Percentiles rank a stretch among this genome's conserved stretches.
Conservation (phyloP, 495 filamentous ascomycete genomes). For the Penicillium antarcticum region DNA sequence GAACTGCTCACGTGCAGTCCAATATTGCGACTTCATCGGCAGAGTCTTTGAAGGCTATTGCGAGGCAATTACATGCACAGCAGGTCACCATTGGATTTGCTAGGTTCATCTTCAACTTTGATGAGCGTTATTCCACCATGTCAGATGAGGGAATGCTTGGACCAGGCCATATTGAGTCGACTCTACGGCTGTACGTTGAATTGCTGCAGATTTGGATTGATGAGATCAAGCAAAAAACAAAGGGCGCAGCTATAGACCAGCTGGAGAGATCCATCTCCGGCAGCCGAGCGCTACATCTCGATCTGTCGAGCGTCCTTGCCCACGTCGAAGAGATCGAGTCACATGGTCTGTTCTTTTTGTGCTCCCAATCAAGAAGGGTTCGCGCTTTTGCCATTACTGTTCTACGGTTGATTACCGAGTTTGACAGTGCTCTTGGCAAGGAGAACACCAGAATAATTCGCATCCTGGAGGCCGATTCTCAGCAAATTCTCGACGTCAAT, state of each 20-base stretch:
- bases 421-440: constrained; percentile 84
- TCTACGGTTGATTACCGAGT: constrained; percentile 86
- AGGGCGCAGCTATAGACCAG: constrained; percentile 62
- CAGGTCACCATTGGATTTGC: constrained; percentile 96
- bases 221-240: constrained; percentile 84
- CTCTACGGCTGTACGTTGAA: constrained; percentile 88
- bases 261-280: constrained; percentile 53
- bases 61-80: constrained; percentile 87
- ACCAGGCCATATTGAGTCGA: constrained; percentile 91
- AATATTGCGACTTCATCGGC: constrained; percentile 92
- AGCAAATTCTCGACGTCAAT: constrained; percentile 84
- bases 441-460: constrained; percentile 78
- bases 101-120: constrained; percentile 96
- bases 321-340: constrained; percentile 97
- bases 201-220: constrained; percentile 95
- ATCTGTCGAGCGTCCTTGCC: constrained; percentile 80
- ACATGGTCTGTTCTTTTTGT: constrained; percentile 96
- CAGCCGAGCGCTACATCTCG: constrained; percentile 68
- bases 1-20: constrained; percentile 89
- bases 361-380: constrained; percentile 88
- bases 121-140: constrained; percentile 95
- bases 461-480: constrained; percentile 86
- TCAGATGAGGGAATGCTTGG: constrained; percentile 97
- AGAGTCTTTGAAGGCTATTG: constrained; percentile 91
- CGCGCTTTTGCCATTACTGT: constrained; percentile 89